Conservation (phyloP, 331 rosid genomes). For the Malus hybrid region DNA sequence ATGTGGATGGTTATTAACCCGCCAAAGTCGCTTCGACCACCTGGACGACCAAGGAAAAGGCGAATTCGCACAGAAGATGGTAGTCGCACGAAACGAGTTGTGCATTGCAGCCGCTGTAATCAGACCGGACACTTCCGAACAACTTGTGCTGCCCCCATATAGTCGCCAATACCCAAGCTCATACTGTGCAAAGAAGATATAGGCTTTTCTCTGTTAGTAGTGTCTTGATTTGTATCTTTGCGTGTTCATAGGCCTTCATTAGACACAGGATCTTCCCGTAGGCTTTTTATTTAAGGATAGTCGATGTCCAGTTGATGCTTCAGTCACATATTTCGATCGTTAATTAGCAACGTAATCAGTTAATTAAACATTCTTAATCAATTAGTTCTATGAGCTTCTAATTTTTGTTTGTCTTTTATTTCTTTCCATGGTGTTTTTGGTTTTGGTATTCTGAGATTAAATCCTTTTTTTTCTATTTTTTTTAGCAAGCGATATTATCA, state of each 20-base stretch:
- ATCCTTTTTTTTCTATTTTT: too few relatives aligned
- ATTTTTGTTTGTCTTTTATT: too few relatives aligned
- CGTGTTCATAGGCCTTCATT: conserved; percentile 4
- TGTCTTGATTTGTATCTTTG: not conserved
- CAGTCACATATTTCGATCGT: too few relatives aligned
- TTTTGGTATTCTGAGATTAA: too few relatives aligned
- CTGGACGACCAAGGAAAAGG: conserved; percentile 34
- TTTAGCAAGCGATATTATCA: too few relatives aligned
- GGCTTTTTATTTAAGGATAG: not conserved
- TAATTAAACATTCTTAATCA: too few relatives aligned
- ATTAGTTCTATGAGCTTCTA: too few relatives aligned
- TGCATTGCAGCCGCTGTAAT: conserved; percentile 60
- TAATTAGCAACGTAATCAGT: too few relatives aligned
- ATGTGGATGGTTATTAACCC: conserved; percentile 29
- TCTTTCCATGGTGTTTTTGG: too few relatives aligned
- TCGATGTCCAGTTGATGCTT: not conserved
- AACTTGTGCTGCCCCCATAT: conserved; percentile 49
- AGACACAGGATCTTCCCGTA: not conserved
- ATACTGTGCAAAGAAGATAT: conserved; percentile 8
- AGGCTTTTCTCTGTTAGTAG: not conserved
- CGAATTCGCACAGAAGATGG: conserved; percentile 32
- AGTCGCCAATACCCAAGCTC: not conserved
- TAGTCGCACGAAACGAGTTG: conserved; percentile 38
- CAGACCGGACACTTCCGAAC: conserved; percentile 57
- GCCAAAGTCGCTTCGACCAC: conserved; percentile 41